Evolutionary conservation across 2,329 filamentous ascomycete genomes (phyloP).

Genomic region (Hypoxylon sp.): DNA sequence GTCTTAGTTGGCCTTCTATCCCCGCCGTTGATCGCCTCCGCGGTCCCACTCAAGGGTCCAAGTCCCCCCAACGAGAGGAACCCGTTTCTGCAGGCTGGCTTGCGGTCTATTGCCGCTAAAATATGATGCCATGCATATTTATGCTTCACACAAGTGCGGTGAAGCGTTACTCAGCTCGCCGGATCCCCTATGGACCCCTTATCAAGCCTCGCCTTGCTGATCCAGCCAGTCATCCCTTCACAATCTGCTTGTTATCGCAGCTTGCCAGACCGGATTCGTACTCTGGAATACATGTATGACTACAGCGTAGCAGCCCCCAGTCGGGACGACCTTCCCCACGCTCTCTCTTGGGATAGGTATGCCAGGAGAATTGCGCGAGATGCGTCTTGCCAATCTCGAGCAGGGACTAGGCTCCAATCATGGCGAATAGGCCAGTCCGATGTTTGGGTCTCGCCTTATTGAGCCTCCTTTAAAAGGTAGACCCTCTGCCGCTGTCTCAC

Average conservation of each 20-base stretch:
- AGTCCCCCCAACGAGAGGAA: conserved; percentile 21
- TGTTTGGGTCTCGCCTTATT: conserved; percentile 18
- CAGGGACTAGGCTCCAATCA: conserved; percentile 26
- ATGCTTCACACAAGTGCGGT: conserved; percentile 26
- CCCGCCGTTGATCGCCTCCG: conserved; percentile 32
- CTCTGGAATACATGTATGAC: conserved; percentile 5
- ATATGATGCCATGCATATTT: conserved; percentile 10
- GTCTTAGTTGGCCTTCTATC: conserved; percentile 18
- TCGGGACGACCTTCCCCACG: conserved; percentile 23
- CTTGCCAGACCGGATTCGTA: background rate
- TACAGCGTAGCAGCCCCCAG: conserved; percentile 5
- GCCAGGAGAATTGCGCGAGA: conserved; percentile 25
- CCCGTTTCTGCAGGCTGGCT: conserved; percentile 24
- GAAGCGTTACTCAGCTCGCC: conserved; percentile 27
- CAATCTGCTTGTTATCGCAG: conserved; percentile 24
- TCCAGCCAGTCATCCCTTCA: conserved; percentile 12
- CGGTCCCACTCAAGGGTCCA: conserved; percentile 16
- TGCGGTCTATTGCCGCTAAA: conserved; percentile 23
- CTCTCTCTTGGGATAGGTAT: background rate
- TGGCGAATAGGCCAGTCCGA: conserved; percentile 22
- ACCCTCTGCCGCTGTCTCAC: conserved; percentile 31
- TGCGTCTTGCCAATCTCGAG: conserved; percentile 23
- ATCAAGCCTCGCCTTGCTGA: conserved; percentile 25
- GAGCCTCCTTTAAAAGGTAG: conserved; percentile 30
- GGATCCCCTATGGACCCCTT: conserved; percentile 24